Evolutionary conservation across 2,329 filamentous ascomycete genomes (phyloP).

Genomic region (Geoglossum cookeanum): DNA sequence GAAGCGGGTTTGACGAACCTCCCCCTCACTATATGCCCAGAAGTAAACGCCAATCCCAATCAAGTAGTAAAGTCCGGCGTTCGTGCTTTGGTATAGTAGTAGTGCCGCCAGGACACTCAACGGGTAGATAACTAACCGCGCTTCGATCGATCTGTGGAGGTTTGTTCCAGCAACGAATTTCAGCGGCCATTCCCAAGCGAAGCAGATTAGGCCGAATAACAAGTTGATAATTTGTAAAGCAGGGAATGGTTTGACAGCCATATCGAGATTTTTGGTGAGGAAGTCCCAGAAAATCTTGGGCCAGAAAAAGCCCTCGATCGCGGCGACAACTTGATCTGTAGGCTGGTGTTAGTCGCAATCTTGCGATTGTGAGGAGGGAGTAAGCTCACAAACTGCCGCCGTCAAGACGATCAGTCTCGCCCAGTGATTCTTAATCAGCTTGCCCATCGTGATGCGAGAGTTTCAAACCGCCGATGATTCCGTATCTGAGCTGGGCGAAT

Average conservation of each 20-base stretch:
- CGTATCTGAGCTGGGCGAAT: neutral
- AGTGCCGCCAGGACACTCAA: constrained; percentile 54
- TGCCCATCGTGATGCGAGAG: constrained; percentile 49
- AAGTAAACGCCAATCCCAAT: constrained; percentile 79
- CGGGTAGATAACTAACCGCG: constrained; percentile 65
- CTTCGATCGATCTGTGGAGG: constrained; percentile 75
- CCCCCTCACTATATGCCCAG: constrained; percentile 92
- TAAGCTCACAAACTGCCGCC: constrained; percentile 44
- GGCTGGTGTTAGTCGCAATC: neutral
- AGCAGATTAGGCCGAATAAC: constrained; percentile 53
- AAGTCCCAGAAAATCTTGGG: constrained; percentile 99
- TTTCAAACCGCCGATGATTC: neutral
- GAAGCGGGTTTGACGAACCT: constrained; percentile 41
- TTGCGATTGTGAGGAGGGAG: constrained; percentile 13
- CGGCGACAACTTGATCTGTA: constrained; percentile 68
- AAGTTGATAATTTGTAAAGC: constrained; percentile 81
- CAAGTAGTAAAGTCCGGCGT: constrained; percentile 80
- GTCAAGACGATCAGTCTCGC: constrained; percentile 83
- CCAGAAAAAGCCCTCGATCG: constrained; percentile 86
- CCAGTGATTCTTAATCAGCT: constrained; percentile 99
- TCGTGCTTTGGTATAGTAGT: constrained; percentile 81
- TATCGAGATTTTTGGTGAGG: constrained; percentile 73
- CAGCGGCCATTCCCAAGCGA: constrained; percentile 86
- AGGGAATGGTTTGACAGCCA: constrained; percentile 70
- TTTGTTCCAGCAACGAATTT: constrained; percentile 54